These are phyloP conservation scores for Entomortierella beljakovae DNA, from an alignment of 192 early-diverging fungal genomes.

Conservation along the genomic window DNA sequence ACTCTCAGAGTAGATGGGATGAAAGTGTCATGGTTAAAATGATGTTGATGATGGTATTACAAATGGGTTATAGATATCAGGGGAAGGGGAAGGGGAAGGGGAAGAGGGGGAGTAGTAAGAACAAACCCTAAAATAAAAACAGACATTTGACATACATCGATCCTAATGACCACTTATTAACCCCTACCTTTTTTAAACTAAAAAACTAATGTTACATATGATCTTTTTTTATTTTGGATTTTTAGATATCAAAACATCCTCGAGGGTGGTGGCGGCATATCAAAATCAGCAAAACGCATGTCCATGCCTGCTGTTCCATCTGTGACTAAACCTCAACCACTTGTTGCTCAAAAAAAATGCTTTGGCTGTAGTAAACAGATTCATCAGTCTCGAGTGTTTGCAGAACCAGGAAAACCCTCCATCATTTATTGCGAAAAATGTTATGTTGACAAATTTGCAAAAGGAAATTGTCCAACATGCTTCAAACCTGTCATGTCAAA, in stretches of 20 bases:
- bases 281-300: slow-evolving; percentile 51
- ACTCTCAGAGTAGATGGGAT: too few relatives aligned
- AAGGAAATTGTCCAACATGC: slow-evolving; percentile 52
- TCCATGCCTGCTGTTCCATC: slow-evolving; percentile 32
- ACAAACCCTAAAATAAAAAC: background rate
- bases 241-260: slow-evolving; percentile 56
- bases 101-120: background rate
- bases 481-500: slow-evolving; percentile 49
- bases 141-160: background rate
- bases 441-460: slow-evolving; percentile 46
- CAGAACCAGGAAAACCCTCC: slow-evolving; percentile 38
- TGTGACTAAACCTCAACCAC: slow-evolving; percentile 17
- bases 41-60: background rate
- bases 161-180: background rate
- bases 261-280: slow-evolving; percentile 45
- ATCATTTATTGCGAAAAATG: slow-evolving; percentile 54
- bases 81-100: too few relatives aligned
- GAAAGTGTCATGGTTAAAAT: too few relatives aligned
- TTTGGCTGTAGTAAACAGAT: slow-evolving; percentile 35
- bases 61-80: background rate
- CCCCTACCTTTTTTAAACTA: background rate
- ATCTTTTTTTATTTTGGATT: background rate
- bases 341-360: slow-evolving; percentile 48
- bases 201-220: background rate
- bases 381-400: slow-evolving; percentile 40